These are phyloP conservation scores for Penicillium sp. DNA, from an alignment of 2,329 filamentous ascomycete genomes.

Conservation along the genomic window DNA sequence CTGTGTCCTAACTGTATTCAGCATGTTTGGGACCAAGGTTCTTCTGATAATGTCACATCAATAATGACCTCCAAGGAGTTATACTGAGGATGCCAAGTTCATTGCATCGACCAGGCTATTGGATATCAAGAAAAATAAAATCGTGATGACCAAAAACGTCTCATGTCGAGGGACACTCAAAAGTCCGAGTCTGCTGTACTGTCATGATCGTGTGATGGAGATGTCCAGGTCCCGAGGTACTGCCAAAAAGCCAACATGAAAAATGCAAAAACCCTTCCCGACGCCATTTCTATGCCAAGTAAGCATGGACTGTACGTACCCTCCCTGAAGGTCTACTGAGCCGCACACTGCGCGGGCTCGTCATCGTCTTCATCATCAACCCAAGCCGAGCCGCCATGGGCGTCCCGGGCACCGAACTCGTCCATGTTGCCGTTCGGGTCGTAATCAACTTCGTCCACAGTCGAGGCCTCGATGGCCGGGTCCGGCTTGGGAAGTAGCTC, in stretches of 20 bases:
- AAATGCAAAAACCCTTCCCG: constrained; percentile 16
- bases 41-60: too few relatives aligned
- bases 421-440: constrained; percentile 79
- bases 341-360: constrained; percentile 44
- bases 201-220: constrained; percentile 11
- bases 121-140: neutral
- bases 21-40: too few relatives aligned
- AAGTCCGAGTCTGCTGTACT: constrained; percentile 7
- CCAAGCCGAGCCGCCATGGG: constrained; percentile 40
- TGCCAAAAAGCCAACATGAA: neutral
- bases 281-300: constrained; percentile 28
- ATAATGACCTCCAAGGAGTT: too few relatives aligned
- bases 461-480: constrained; percentile 59
- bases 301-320: constrained; percentile 3
- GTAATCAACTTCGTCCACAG: constrained; percentile 81
- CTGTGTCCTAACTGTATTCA: too few relatives aligned
- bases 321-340: constrained; percentile 34
- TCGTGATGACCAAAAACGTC: neutral
- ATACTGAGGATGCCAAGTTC: neutral
- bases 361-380: constrained; percentile 44
- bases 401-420: constrained; percentile 49
- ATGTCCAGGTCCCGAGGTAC: constrained; percentile 3
- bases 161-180: constrained; percentile 1
- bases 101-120: neutral
- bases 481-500: constrained; percentile 67